Conservation (phyloP, 345 rosid species). For the Noccaea caerulescens region DNA sequence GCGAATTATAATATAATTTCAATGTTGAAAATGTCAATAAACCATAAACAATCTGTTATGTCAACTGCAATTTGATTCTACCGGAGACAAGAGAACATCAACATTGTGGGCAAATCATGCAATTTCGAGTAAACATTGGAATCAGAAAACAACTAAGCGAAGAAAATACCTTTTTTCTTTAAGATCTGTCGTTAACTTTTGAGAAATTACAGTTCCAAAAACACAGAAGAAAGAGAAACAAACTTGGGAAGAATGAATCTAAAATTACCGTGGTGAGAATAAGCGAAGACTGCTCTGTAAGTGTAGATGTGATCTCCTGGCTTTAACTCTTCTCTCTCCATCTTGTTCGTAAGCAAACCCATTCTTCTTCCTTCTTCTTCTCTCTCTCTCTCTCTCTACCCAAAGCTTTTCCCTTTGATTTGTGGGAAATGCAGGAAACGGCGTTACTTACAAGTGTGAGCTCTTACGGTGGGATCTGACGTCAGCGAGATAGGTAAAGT, state of each 20-base stretch:
- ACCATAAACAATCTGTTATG: background rate
- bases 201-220: slow-evolving; percentile 2
- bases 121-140: slow-evolving; percentile 7
- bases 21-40: background rate
- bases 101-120: background rate
- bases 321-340: slow-evolving; percentile 71
- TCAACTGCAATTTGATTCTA: background rate
- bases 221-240: background rate
- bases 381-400: slow-evolving; percentile 10
- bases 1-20: background rate
- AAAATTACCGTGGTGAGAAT: slow-evolving; percentile 87
- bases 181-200: slow-evolving; percentile 38
- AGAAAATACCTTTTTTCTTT: background rate
- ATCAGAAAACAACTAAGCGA: background rate
- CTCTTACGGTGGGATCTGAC: slow-evolving; percentile 41
- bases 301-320: slow-evolving; percentile 97
- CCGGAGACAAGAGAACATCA: background rate
- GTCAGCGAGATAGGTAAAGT: slow-evolving; percentile 31
- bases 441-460: slow-evolving; percentile 36
- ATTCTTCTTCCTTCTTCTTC: slow-evolving; percentile 46
- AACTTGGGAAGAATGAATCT: slow-evolving; percentile 28
- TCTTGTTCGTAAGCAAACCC: slow-evolving; percentile 86
- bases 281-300: slow-evolving; percentile 91
- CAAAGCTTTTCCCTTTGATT: slow-evolving; percentile 23
- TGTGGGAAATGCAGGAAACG: slow-evolving; percentile 31